These are phyloP conservation scores for Astrothelium macrocarpum DNA, from an alignment of 495 filamentous ascomycete species.

Conservation along the genomic window DNA sequence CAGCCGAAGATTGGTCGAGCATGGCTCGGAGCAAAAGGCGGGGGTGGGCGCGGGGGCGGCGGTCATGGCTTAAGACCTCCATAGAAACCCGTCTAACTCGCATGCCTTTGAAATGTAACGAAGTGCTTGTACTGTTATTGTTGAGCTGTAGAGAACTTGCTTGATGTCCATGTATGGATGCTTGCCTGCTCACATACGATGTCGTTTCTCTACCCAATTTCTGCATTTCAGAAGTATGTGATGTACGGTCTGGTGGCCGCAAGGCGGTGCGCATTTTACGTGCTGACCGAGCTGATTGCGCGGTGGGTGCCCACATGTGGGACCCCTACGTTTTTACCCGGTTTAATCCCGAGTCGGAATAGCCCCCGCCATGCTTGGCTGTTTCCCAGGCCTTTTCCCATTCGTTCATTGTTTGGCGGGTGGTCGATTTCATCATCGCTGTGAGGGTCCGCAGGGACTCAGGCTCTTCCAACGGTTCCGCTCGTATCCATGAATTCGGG, in stretches of 20 bases:
- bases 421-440: neutral
- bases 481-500: neutral
- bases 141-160: slow-evolving; percentile 21
- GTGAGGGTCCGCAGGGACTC: neutral
- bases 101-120: no score
- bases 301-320: neutral
- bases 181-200: slow-evolving; percentile 24
- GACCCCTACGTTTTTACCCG: neutral
- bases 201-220: slow-evolving; percentile 25
- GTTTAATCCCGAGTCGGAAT: neutral
- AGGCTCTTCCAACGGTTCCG: neutral
- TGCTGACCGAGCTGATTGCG: neutral
- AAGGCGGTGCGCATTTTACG: neutral
- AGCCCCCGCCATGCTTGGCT: neutral
- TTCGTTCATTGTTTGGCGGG: neutral
- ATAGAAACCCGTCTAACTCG: no score
- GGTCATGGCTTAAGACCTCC: no score
- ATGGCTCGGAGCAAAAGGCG: no score
- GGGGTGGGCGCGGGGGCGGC: no score
- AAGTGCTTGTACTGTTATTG: slow-evolving; percentile 27
- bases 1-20: no score
- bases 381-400: neutral
- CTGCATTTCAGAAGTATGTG: slow-evolving; percentile 30
- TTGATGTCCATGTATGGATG: slow-evolving; percentile 9
- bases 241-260: slow-evolving; percentile 22